Base-by-base conservation (phyloP, 2,329 filamentous ascomycete species). In the Erysiphe pulchra region DNA sequence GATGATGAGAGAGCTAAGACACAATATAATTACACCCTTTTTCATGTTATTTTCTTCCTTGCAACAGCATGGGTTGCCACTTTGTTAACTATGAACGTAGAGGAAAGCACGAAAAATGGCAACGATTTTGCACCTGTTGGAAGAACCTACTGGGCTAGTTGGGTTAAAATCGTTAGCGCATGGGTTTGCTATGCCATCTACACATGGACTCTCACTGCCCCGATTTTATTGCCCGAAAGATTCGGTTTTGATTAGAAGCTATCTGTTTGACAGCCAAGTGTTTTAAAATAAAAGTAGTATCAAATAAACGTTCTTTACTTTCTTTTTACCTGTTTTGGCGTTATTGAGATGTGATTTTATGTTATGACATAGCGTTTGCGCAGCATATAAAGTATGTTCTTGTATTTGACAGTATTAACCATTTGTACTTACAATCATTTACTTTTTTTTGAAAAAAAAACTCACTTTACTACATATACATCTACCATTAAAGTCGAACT, bases 111-210 rank as follows among this genome's bases (percentile, higher is more conserved):
- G 48, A 68, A 71, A 41, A 70, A 71, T 46, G 69, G 74, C 10
- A 77, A 85, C 55, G 78, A 86, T 56, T 95, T 98, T 61, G 83
- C 84, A 1, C 83, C 87, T 0, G 87, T 98, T 4, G 90, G 90
- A 17, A 71, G 90, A 48, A 95, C 87, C 5, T 92, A 95, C 62
- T 92, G 85, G 73, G 90, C 90, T 31, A 93, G 84, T 58, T 98
- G 92, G 90, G 85, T 94, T 54, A 98, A 98, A 74, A 95, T 98
- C 61, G 77, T 94, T 46, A 92, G 86, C 62, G 78, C 87, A 16
- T 98, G 90, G 90, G 77, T 90, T 46, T 98, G 90, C 65, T 94
- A 98, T 61, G 76, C 67, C 45, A 81, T 98, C 61, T 98, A 95
- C 58, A 72, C 77, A 28, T 98, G 90, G 90, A 93, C 83, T 16